These are phyloP conservation scores for Cyclocybe aegerita DNA, from an alignment of 768 basidiomycete genomes.

Conservation along the genomic window DNA sequence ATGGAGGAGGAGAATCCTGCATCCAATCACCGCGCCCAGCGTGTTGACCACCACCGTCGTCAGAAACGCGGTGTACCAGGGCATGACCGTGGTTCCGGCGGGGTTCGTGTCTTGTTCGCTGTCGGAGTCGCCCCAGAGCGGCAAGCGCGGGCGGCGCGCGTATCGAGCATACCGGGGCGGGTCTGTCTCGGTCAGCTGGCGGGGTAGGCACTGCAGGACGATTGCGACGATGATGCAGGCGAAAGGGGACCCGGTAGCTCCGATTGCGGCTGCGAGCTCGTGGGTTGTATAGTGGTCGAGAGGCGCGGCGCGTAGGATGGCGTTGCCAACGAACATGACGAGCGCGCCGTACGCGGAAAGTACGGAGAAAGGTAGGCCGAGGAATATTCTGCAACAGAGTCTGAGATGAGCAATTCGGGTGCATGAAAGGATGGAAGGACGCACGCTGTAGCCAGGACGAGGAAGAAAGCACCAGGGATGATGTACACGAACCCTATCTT, in stretches of 20 bases:
- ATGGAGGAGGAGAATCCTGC: slow-evolving; percentile 1
- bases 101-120: neutral
- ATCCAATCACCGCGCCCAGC: slow-evolving; percentile 8
- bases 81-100: neutral
- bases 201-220: neutral
- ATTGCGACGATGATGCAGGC: neutral
- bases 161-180: too few species aligned
- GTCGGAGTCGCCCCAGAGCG: neutral
- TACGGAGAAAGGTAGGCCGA: too few species aligned
- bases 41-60: slow-evolving; percentile 1
- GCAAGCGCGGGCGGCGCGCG: too few species aligned
- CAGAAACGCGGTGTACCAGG: neutral
- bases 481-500: too few species aligned
- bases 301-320: slow-evolving; percentile 5
- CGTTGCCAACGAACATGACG: slow-evolving; percentile 5
- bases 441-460: too few species aligned
- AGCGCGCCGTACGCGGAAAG: too few species aligned
- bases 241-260: slow-evolving; percentile 7
- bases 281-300: slow-evolving; percentile 3
- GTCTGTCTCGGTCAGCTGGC: too few species aligned
- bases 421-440: too few species aligned
- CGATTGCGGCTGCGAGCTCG: slow-evolving; percentile 5
- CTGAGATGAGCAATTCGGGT: too few species aligned
- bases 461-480: too few species aligned
- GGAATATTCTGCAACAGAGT: too few species aligned